Evolutionary conservation across 306 rosid genomes (phyloP), one percentile per base, ranked within the genome.

Genomic region (Styphnolobium japonicum): DNA sequence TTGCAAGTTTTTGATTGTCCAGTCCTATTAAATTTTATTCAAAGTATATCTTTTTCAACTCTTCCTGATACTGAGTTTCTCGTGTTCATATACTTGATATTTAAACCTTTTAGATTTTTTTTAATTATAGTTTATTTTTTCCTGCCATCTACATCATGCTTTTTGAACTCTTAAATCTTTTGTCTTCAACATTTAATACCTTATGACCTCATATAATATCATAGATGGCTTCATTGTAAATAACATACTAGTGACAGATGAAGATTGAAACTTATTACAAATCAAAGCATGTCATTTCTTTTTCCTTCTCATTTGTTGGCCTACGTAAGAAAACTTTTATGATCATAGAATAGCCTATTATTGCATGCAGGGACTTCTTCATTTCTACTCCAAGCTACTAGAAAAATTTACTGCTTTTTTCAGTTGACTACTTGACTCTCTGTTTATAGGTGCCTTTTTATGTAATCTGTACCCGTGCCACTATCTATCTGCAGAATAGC

Each of bases 401-500:
- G 8, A 75, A 31, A 68, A 33, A 78, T 68, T 15, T 43, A 4
- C n/a, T 55, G 10, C 7, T 9, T 22, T 81, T 82, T 69, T 68
- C 39, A 55, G 57, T 55, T 46, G 27, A n/a, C n/a, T n/a, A n/a
- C n/a, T n/a, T n/a, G n/a, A 52, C 39, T 25, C 29, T 4, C 11
- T 12, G 49, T 34, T 65, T 18, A 72, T 42, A 15, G 51, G 55
- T 63, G 23, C 22, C 39, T 39, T 31, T 77, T 7, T 39, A 63
- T 43, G 18, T 7, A 51, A 40, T 67, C 2, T 40, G 6, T 42
- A 48, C 27, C 14, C 14, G 55, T 40, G 40, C 36, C 2, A 1
- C 31, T 34, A 7, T 40, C 16, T 31, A 64, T 57, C n/a, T 79
- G 42, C 67, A 4, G 15, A 45, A 18, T 51, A 49, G 45, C 40